phyloP scores from a whole-genome alignment of 495 filamentous ascomycete species.

The Talaromyces adpressus region DNA sequence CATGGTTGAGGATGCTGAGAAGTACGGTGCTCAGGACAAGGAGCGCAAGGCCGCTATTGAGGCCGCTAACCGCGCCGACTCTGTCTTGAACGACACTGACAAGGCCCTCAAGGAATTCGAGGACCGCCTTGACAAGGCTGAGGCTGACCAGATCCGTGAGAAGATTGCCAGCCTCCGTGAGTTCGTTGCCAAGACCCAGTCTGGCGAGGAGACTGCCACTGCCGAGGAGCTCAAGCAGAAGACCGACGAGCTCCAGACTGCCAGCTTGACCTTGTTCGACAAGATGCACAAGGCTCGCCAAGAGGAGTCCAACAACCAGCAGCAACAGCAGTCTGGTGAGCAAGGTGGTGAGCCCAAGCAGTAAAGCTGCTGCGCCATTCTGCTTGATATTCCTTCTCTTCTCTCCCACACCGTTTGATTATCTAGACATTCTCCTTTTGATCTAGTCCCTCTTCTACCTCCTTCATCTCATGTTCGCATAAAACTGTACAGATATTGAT shows the following conservation, averaged over 20 bases:
- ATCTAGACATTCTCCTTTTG: conserved; percentile 9
- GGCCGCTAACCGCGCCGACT: conserved; percentile 93
- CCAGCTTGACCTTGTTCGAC: conserved; percentile 94
- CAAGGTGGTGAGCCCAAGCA: conserved; percentile 72
- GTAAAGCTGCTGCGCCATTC: conserved; percentile 32
- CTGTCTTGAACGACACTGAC: conserved; percentile 94
- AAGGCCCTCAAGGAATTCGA: conserved; percentile 96
- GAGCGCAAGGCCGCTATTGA: conserved; percentile 94
- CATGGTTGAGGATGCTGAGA: conserved; percentile 97
- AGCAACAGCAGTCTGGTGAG: conserved; percentile 28
- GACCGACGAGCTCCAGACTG: conserved; percentile 93
- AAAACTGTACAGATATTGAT: conserved; percentile 10
- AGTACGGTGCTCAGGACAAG: conserved; percentile 91
- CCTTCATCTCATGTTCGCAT: conserved; percentile 12
- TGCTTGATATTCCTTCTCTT: conserved; percentile 15
- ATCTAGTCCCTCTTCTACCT: conserved; percentile 19
- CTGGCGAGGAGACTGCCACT: conserved; percentile 77
- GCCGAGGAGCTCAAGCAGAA: conserved; percentile 93
- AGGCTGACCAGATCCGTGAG: conserved; percentile 85
- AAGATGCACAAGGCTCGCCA: conserved; percentile 97
- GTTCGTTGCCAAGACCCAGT: conserved; percentile 89
- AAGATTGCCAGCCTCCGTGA: conserved; percentile 88
- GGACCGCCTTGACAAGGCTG: conserved; percentile 92
- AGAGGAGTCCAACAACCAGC: conserved; percentile 52
- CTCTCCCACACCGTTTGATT: conserved; percentile 13